phyloP scores from a whole-genome alignment of 75 land plant genomes.

The Larix kaempferi region DNA sequence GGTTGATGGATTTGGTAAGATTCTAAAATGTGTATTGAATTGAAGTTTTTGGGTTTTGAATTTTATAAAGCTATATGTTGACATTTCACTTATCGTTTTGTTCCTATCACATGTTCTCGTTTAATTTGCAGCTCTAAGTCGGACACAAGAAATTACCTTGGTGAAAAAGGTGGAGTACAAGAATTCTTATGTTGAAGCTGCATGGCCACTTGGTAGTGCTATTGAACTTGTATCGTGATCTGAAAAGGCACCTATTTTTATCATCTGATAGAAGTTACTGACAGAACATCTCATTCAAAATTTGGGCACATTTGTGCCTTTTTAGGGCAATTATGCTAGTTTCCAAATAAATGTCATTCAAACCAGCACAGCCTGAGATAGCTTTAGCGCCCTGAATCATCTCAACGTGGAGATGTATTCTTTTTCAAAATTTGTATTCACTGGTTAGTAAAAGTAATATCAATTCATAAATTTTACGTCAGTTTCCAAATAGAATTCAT shows the following conservation, averaged over 20 bases:
- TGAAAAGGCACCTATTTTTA: neutral
- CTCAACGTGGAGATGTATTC: too few relatives aligned
- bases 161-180: constrained; percentile 79
- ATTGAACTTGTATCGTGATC: constrained; percentile 66
- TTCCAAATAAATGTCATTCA: too few relatives aligned
- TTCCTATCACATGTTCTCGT: neutral
- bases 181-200: constrained; percentile 73
- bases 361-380: too few relatives aligned
- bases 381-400: too few relatives aligned
- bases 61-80: neutral
- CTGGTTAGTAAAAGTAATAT: too few relatives aligned
- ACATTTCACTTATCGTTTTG: neutral
- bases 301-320: too few relatives aligned
- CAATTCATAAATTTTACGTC: too few relatives aligned
- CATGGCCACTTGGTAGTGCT: constrained; percentile 98
- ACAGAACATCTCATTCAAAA: too few relatives aligned
- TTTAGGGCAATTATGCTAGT: too few relatives aligned
- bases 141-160: constrained; percentile 65
- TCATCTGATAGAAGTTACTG: too few relatives aligned
- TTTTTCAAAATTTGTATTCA: too few relatives aligned
- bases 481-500: too few relatives aligned
- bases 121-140: constrained; percentile 46
- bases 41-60: neutral
- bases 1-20: constrained; percentile 90
- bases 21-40: neutral